Conservation (phyloP, 768 basidiomycete genomes). For the Agrocybe chaxingu region DNA sequence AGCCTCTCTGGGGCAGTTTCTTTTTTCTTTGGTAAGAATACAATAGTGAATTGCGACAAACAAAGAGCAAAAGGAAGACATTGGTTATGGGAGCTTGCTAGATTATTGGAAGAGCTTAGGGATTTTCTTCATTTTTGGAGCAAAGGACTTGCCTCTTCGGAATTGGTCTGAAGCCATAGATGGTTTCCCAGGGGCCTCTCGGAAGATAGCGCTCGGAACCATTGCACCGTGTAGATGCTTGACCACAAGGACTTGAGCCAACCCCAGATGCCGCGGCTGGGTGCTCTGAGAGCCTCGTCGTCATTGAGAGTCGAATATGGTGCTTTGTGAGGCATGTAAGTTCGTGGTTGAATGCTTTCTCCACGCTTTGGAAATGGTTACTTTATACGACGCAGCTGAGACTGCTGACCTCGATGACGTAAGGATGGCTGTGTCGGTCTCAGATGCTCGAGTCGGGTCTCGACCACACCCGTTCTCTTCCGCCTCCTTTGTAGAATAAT, state of each 20-base stretch:
- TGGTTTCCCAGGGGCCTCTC: conserved; percentile 14
- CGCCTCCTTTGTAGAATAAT: too few species aligned
- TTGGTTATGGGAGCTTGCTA: too few species aligned
- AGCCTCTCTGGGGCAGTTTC: conserved; percentile 21
- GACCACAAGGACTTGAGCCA: conserved; percentile 8
- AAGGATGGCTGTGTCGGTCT: too few species aligned
- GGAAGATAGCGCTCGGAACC: conserved; percentile 16
- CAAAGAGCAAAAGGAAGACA: too few species aligned
- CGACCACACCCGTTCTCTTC: too few species aligned
- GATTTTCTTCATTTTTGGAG: not conserved
- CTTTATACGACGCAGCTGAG: too few species aligned
- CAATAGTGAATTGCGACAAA: not conserved
- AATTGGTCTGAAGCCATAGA: conserved; percentile 13
- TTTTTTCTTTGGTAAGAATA: not conserved
- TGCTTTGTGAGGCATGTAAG: not conserved
- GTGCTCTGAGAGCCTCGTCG: not conserved
- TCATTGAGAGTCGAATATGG: not conserved
- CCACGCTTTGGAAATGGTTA: too few species aligned
- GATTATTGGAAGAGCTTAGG: too few species aligned
- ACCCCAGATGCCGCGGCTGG: not conserved
- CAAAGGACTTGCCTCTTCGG: conserved; percentile 8
- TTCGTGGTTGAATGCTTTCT: too few species aligned
- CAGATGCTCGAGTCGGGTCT: too few species aligned
- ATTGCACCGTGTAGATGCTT: not conserved
- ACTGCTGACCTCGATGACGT: too few species aligned